Base-by-base conservation (phyloP, 1,284 basidiomycete species). In the Fomitopsis pinicola region DNA sequence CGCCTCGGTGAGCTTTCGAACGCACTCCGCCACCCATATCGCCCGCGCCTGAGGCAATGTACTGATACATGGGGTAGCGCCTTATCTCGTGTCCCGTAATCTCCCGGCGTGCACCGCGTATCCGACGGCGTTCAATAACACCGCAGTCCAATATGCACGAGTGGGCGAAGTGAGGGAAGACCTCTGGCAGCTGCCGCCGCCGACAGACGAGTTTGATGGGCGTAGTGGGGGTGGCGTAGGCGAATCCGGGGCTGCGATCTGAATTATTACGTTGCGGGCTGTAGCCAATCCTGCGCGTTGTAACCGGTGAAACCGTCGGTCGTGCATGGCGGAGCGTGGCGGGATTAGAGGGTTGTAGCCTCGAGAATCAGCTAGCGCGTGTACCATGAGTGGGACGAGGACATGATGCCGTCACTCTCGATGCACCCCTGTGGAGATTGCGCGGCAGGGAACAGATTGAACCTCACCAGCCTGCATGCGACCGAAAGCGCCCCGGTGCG, bases 41-140 rank as follows among this genome's bases (percentile, higher is more conserved):
- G 10, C 44, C 28, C 28, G n/a, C 55, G 44, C 38, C 26, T 12
- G 42, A 28, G 58, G 33, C 36, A 22, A 48, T 61, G 22, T 42
- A 7, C 33, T 57, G 59, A 45, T 33, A 55, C 22, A 48, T 28
- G 62, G 19, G 36, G 48, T 63, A 87, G 85, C 75, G 19, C 82
- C 80, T 50, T 69, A 78, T 62, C 70, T 87, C 48, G 72, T 76
- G 50, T 79, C 74, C 66, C 72, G 71, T 28, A 72, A 77, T 22
- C 75, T 91, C 56, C 84, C 84, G 63, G 64, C 71, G 46, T 83
- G 81, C 40, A 64, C 67, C 28, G 63, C 72, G 12, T 84, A 81
- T 75, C 80, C 85, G 28, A 81, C 81, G 36, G 88, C 88, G n/a
- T 91, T 91, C 76, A 89, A 84, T 70, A 87, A 80, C 70, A 82